Base-by-base conservation (phyloP, 2,329 filamentous ascomycete genomes). In the Triangularia setosa region DNA sequence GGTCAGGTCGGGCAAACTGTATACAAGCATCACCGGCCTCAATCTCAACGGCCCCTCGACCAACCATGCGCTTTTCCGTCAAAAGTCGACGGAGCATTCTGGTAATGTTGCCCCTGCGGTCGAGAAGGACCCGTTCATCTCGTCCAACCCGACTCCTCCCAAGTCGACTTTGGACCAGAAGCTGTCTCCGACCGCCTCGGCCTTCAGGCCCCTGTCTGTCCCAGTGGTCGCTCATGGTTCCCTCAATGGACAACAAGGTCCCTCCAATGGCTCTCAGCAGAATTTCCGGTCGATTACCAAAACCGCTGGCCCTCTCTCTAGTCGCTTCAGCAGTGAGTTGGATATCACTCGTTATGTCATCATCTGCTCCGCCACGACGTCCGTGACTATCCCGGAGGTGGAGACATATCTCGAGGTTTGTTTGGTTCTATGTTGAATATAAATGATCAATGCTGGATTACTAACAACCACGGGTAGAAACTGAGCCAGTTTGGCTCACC, bases 171-270 rank as follows among this genome's bases (percentile, higher is more conserved):
- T 28, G 52, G 65, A 75, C 57, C 80, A 78, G 64, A 83, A 85
- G 68, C 76, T 91, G 23, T 90, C 88, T 3, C 86, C 89, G 1
- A 88, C 84, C 6, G 87, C 88, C 1, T 84, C 83, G 1, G 73
- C 81, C 1, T 91, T 91, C 69, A 84, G 81, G 16, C 88, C 88
- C 5, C 75, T 80, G 60, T 73, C 73, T 30, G 66, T 69, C 21
- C 70, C 71, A 1, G 52, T 69, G 60, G 56, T 72, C 61, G 62
- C 68, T 63, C 53, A 69, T 62, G 69, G 69, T 16, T 72, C 70
- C 12, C 48, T 68, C 52, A 62, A 69, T 30, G 63, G 35, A 1
- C 55, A 53, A 11, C 62, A 70, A 4, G 56, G 60, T 1, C 65
- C 65, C 0, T 64, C 69, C 0, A 63, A 70, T 48, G 40, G 40